These are phyloP conservation scores for Angophora floribunda DNA, from an alignment of 345 rosid genomes.

Conservation along the genomic window DNA sequence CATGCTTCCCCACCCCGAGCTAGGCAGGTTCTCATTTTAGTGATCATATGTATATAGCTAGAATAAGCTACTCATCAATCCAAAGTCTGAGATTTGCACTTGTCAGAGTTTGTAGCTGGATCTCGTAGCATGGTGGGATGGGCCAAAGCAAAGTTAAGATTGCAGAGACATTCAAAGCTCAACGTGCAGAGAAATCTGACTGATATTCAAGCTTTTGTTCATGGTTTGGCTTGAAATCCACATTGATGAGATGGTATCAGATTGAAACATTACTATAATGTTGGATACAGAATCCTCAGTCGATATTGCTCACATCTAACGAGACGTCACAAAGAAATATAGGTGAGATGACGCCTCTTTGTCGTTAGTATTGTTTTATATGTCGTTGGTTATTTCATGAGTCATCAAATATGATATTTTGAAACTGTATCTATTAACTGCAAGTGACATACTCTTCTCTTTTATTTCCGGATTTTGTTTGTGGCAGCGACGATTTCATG, in stretches of 20 bases:
- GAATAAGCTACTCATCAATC: neutral
- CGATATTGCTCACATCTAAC: no score
- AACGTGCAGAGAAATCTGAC: no score
- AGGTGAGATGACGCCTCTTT: neutral
- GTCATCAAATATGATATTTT: neutral
- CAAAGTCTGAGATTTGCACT: neutral
- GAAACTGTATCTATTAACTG: neutral
- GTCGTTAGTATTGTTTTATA: neutral
- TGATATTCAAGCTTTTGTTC: no score
- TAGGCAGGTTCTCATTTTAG: neutral
- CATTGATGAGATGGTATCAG: no score
- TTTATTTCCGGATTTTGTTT: neutral
- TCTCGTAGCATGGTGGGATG: neutral
- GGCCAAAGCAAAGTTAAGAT: neutral
- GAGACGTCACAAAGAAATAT: no score
- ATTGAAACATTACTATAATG: no score
- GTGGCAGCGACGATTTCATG: no score
- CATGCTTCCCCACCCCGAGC: neutral
- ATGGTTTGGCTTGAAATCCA: no score
- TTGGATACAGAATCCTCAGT: no score
- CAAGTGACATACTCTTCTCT: neutral
- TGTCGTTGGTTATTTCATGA: neutral
- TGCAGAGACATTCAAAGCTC: no score
- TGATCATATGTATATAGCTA: neutral
- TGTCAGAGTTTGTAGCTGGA: neutral